phyloP scores from a whole-genome alignment of 2,329 filamentous ascomycete species.

The Aspergillus amoenus region DNA sequence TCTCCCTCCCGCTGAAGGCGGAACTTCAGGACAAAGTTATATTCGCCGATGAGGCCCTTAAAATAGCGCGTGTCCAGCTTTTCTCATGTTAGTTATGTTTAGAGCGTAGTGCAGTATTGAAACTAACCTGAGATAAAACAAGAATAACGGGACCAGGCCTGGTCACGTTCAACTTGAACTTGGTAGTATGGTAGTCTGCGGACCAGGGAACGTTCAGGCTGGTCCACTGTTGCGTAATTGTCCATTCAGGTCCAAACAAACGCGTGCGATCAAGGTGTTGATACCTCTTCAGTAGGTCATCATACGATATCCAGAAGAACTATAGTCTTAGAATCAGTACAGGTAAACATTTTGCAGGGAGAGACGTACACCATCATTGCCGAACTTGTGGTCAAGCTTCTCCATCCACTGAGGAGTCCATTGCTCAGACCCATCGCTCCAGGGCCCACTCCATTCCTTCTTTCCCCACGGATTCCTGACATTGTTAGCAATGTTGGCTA shows the following conservation, averaged over 20 bases:
- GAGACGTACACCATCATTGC: conserved; percentile 63
- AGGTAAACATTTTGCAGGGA: background rate
- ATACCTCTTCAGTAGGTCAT: conserved; percentile 58
- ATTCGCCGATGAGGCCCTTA: conserved; percentile 56
- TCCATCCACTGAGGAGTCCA: conserved; percentile 80
- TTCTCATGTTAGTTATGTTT: conserved; percentile 14
- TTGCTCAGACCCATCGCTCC: conserved; percentile 79
- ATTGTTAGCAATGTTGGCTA: conserved; percentile 15
- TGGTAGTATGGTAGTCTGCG: conserved; percentile 60
- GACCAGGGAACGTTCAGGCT: conserved; percentile 61
- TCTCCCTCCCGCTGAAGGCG: conserved; percentile 60
- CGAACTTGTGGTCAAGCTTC: conserved; percentile 70
- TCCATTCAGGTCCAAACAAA: conserved; percentile 61
- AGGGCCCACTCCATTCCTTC: conserved; percentile 76
- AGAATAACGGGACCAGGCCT: conserved; percentile 56
- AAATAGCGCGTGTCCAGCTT: conserved; percentile 62
- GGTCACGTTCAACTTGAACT: conserved; percentile 56
- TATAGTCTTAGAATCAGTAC: conserved; percentile 5
- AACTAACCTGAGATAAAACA: conserved; percentile 53
- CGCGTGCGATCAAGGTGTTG: conserved; percentile 61
- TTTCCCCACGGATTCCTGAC: conserved; percentile 76
- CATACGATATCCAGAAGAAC: conserved; percentile 62
- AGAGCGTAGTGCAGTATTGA: background rate
- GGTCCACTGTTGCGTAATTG: conserved; percentile 61
- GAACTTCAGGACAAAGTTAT: conserved; percentile 59